A percentile compares a stretch with the other conserved stretches of the same genome.
Conservation (phyloP, 768 basidiomycete genomes). For the Tricholoma matsutake region DNA sequence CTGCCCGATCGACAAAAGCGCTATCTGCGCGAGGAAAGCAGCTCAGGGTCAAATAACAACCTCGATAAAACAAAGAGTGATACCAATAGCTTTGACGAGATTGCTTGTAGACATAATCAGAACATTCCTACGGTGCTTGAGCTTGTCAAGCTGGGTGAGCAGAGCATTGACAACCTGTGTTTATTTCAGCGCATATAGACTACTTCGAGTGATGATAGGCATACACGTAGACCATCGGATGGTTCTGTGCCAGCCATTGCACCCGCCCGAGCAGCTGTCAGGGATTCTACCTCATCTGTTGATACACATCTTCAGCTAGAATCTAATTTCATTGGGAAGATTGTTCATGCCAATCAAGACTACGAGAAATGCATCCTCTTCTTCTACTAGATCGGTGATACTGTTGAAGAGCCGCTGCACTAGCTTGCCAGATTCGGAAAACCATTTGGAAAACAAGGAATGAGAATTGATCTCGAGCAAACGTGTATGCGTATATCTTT, state of each 20-base stretch:
- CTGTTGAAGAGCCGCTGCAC: constrained; percentile 90
- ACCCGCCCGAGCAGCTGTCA: constrained; percentile 92
- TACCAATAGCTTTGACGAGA: constrained; percentile 91
- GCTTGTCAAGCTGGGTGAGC: constrained; percentile 93
- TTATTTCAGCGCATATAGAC: neutral
- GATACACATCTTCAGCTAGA: constrained; percentile 1
- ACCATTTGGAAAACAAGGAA: constrained; percentile 98
- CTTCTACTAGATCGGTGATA: constrained; percentile 89
- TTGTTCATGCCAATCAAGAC: constrained; percentile 77
- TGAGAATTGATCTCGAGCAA: constrained; percentile 98
- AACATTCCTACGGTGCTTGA: constrained; percentile 91
- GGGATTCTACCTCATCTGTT: constrained; percentile 91
- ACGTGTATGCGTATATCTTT: constrained; percentile 81
- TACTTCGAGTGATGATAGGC: constrained; percentile 15
- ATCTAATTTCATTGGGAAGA: neutral
- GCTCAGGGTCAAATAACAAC: neutral
- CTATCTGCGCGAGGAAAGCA: constrained; percentile 53
- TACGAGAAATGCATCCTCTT: constrained; percentile 87
- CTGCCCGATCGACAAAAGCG: constrained; percentile 95
- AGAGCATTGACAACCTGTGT: constrained; percentile 93
- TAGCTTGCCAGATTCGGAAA: constrained; percentile 97
- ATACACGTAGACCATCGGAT: constrained; percentile 85
- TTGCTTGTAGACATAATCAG: constrained; percentile 97
- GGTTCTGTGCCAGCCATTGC: constrained; percentile 97
- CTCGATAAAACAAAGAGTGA: constrained; percentile 9